Evolutionary conservation across 2,329 filamentous ascomycete species (phyloP).

Genomic region (Xylariaceae sp.): DNA sequence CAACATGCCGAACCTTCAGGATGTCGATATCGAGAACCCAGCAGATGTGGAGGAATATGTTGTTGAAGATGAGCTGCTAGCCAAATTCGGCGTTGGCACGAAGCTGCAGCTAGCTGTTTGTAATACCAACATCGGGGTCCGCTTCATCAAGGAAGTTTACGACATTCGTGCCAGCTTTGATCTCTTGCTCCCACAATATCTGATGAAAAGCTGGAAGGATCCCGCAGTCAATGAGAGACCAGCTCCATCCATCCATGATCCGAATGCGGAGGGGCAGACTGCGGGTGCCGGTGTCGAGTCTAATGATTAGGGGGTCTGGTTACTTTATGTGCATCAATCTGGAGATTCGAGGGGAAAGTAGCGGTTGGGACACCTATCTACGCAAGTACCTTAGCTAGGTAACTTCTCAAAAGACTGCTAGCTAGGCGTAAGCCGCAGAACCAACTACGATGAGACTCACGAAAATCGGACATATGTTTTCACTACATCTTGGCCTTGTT

Average conservation of each 20-base stretch:
- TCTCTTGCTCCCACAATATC: constrained; percentile 61
- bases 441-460: no score
- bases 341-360: no score
- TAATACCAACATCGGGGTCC: constrained; percentile 50
- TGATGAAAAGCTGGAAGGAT: constrained; percentile 63
- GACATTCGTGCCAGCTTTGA: constrained; percentile 59
- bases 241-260: constrained; percentile 39
- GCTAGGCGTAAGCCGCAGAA: no score
- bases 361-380: no score
- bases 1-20: constrained; percentile 30
- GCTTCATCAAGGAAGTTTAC: constrained; percentile 58
- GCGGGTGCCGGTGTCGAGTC: no score
- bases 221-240: constrained; percentile 43
- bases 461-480: no score
- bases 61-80: constrained; percentile 56
- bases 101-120: constrained; percentile 54
- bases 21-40: constrained; percentile 17
- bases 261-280: constrained; percentile 11
- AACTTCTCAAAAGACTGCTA: no score
- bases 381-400: no score
- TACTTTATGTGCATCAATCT: no score
- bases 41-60: constrained; percentile 46
- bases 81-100: constrained; percentile 58
- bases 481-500: no score
- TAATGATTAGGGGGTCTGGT: no score